Evolutionary conservation across 176 grass and related monocot species (phyloP), one percentile per base, ranked within the genome.

Genomic region (Alloteropsis semialata): DNA sequence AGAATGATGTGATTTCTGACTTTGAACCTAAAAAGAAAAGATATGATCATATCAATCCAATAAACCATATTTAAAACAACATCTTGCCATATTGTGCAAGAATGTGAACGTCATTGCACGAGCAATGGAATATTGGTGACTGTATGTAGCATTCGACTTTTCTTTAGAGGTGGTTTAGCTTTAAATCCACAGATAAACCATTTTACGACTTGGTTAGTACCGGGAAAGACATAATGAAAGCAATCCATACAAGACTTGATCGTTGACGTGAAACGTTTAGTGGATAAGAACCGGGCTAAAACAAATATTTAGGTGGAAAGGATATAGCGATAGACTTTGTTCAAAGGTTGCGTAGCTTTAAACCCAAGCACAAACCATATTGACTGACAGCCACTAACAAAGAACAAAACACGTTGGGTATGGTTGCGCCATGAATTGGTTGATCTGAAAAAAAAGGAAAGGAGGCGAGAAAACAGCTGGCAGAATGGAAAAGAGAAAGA

Each of bases 11-110:
- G n/a, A 68, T 4, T 3, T 42, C 25, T 62, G 77, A 76, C 62
- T 76, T 53, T 76, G 51, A 59, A 66, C 80, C 41, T 41, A 61
- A 89, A 89, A 27, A 19, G 39, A 61, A 48, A 85, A 69, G 25
- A 62, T 29, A 19, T 11, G n/a, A 69, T 75, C 51, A 38, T 43
- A 51, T 5, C 43, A 67, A 75, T 68, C 38, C 53, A 61, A 28
- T 13, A 38, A 29, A 57, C 17, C 21, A 33, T 56, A 28, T 29
- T 69, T 41, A 49, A 22, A 70, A 46, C 8, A 69, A 33, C 39
- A 36, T 59, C 28, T 21, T 56, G 21, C 36, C 36, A n/a, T 41
- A 3, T 24, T 41, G 14, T 76, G 8, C 5, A 65, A 53, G 59
- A n/a, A 71, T 6, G n/a, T 59, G 53, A 41, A 41, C 42, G 38